These are phyloP conservation scores for Rhododendron henanense DNA, from an alignment of 148 eudicot species.

Conservation along the genomic window DNA sequence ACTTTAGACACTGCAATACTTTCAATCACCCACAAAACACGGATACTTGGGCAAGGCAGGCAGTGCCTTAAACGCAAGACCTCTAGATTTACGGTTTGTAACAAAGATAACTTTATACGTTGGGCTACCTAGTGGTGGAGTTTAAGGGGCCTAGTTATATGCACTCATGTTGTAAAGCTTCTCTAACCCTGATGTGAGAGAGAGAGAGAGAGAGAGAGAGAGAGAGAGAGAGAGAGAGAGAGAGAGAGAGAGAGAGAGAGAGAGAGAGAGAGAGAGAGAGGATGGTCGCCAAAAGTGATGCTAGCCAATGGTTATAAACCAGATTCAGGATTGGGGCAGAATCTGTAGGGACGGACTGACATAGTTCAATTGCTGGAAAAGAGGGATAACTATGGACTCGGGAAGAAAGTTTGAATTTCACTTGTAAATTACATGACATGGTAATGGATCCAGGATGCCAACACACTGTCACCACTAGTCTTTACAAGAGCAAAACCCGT, in stretches of 20 bases:
- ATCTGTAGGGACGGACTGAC: no score
- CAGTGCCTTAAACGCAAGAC: neutral
- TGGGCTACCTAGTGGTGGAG: neutral
- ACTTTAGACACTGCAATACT: neutral
- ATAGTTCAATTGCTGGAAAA: no score
- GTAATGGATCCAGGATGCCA: neutral
- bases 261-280: no score
- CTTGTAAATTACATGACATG: neutral
- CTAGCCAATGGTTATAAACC: no score
- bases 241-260: no score
- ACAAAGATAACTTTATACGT: neutral
- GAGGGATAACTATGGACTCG: no score
- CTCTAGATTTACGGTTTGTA: neutral
- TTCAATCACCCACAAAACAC: neutral
- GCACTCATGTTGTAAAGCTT: no score
- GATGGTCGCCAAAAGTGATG: no score
- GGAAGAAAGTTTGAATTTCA: neutral
- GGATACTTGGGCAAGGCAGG: neutral
- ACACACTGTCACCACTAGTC: slow-evolving; percentile 54
- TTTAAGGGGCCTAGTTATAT: neutral
- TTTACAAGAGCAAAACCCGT: slow-evolving; percentile 66
- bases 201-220: no score
- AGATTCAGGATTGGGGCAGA: no score
- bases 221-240: no score
- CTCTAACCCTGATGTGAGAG: no score